A percentile compares a stretch with the other conserved stretches of the same genome.
Evolutionary conservation across 2,329 filamentous ascomycete species (phyloP).

Genomic region (Colletotrichum cuscutae): DNA sequence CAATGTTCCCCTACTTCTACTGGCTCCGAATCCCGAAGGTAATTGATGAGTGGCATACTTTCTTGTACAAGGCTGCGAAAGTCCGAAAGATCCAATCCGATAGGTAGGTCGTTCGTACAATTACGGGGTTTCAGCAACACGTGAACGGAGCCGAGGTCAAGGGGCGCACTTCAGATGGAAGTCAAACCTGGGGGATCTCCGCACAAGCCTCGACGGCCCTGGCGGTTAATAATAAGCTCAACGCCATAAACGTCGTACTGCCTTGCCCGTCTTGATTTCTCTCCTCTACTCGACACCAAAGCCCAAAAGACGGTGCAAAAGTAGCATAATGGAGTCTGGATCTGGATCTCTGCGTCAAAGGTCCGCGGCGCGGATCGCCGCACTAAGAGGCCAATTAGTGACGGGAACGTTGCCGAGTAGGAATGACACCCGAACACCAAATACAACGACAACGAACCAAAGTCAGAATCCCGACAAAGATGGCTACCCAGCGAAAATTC

Average conservation of each 20-base stretch:
- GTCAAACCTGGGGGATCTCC: background rate
- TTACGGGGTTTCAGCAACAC: background rate
- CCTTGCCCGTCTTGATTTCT: background rate
- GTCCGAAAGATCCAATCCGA: background rate
- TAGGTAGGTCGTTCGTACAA: background rate
- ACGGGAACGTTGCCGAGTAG: background rate
- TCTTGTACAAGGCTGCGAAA: background rate
- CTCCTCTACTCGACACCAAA: background rate
- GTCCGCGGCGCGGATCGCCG: constrained; percentile 1
- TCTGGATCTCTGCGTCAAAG: background rate
- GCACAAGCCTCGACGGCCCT: background rate
- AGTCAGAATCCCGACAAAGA: constrained; percentile 14
- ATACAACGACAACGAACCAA: background rate
- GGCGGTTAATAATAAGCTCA: background rate
- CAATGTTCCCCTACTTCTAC: background rate
- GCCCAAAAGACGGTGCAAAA: background rate
- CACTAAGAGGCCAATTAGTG: background rate
- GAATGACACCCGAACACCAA: background rate
- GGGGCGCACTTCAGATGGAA: background rate
- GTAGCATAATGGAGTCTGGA: background rate
- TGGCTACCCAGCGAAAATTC: constrained; percentile 24
- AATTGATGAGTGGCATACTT: background rate
- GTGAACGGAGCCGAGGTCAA: constrained; percentile 8
- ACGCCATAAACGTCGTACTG: background rate
- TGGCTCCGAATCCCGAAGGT: background rate